Base-by-base conservation (phyloP, 73 alveolate genomes). In the Paramecium sonneborni region DNA sequence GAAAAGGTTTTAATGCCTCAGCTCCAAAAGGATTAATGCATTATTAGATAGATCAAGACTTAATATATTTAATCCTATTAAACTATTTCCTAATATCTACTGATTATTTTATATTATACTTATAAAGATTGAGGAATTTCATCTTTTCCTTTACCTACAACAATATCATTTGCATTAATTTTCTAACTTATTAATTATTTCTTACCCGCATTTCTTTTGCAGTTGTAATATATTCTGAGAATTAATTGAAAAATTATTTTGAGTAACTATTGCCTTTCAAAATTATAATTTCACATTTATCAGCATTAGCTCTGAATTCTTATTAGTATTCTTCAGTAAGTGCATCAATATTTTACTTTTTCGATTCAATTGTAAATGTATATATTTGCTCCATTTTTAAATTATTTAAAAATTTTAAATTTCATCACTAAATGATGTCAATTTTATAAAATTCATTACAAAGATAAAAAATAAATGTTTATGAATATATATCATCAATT, bases 1-100 rank as follows among this genome's bases (percentile, higher is more conserved):
- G 76, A 58, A 88, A 88, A 7, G 94, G 94, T 35, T 82, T 88
- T 35, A 88, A 70, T 24, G 94, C 94, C 20, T 69, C 87, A 69
- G 94, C 94, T 24, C 94, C 94, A 44, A 88, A 88, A 15, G 94
- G 94, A 67, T 88, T 88, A 35, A 88, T n/a, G 94, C 94, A 88
- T 88, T 88, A 14, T 88, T 82, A 14, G 94, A 88, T 44, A 88
- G 35, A 44, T 88, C 94, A 43, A 88, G 38, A 30, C 87, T 82
- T 6, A 88, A 32, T 11, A 88, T 88, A 15, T 88, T 88, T 43
- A 69, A 41, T 28, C 94, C 91, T 23, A 88, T 88, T 14, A 88
- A 43, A 43, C 91, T 57, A 20, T 38, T 70, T 39, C 94, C 94
- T 14, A 88, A 30, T 9, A 43, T 39, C 76, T 82, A 76, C 15